A percentile compares a stretch with the other conserved stretches of the same genome.
phyloP scores from a whole-genome alignment of 768 basidiomycete genomes.

The Suillus placidus region DNA sequence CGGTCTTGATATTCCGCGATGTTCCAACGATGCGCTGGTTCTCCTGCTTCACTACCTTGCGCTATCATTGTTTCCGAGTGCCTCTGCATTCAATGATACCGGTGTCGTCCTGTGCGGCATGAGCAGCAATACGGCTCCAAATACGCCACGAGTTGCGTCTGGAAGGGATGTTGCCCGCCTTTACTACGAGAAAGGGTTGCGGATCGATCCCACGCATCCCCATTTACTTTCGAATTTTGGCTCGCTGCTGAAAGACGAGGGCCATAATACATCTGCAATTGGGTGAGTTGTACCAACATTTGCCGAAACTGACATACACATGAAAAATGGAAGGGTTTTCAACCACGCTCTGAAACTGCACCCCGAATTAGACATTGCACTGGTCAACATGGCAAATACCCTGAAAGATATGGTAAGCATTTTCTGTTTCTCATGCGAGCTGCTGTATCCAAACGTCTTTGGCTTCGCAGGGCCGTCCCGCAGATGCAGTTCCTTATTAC shows the following conservation, averaged over 20 bases:
- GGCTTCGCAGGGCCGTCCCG: slow-evolving; percentile 38
- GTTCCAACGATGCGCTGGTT: slow-evolving; percentile 39
- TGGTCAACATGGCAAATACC: slow-evolving; percentile 55
- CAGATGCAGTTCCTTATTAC: slow-evolving; percentile 50
- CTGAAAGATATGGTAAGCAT: slow-evolving; percentile 47
- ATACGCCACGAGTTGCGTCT: slow-evolving; percentile 22
- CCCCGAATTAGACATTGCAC: slow-evolving; percentile 52
- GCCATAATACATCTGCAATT: slow-evolving; percentile 44
- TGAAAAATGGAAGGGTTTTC: slow-evolving; percentile 37
- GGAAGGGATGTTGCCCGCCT: slow-evolving; percentile 42
- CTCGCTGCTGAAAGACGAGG: slow-evolving; percentile 52
- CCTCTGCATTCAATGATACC: slow-evolving; percentile 53
- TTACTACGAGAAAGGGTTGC: slow-evolving; percentile 49
- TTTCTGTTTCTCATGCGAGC: neutral
- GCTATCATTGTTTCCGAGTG: slow-evolving; percentile 44
- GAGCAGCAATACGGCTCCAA: slow-evolving; percentile 24
- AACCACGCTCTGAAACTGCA: slow-evolving; percentile 41
- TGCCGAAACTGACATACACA: slow-evolving; percentile 9
- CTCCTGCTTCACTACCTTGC: slow-evolving; percentile 53
- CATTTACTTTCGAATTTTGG: slow-evolving; percentile 54
- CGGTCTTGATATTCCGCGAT: slow-evolving; percentile 30
- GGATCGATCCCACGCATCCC: slow-evolving; percentile 48
- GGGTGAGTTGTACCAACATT: slow-evolving; percentile 30
- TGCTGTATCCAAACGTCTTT: neutral
- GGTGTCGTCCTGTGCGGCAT: slow-evolving; percentile 49